Percentiles rank a stretch among this genome's conserved stretches.
Evolutionary conservation across 2,329 filamentous ascomycete species (phyloP).

Genomic region (Tolypocladium tundrense): DNA sequence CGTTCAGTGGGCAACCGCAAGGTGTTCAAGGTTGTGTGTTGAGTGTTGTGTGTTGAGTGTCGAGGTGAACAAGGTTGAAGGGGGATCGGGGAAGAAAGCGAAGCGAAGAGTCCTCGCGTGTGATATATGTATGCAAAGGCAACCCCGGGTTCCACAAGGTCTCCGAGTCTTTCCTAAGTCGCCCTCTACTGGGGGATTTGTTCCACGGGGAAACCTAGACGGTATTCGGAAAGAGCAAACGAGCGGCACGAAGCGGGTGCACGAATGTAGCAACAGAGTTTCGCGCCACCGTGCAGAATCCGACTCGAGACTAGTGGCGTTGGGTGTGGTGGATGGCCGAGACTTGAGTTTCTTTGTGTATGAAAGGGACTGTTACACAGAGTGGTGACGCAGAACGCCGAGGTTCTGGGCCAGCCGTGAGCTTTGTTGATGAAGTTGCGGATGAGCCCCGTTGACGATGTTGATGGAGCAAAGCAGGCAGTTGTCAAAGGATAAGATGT

Average conservation of each 20-base stretch:
- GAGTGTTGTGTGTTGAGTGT: no score
- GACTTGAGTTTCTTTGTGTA: neutral
- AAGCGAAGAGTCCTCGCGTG: neutral
- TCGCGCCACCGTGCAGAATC: neutral
- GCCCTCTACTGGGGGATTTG: neutral
- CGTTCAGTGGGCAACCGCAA: neutral
- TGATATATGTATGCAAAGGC: neutral
- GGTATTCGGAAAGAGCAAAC: neutral
- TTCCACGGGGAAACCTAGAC: neutral
- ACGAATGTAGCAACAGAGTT: neutral
- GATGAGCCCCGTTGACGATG: neutral
- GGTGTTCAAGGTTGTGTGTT: neutral
- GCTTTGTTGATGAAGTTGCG: neutral
- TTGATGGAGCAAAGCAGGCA: neutral
- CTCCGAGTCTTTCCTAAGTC: neutral
- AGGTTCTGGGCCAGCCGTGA: neutral
- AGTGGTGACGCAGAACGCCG: neutral
- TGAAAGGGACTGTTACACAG: neutral
- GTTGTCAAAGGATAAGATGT: neutral
- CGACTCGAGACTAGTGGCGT: neutral
- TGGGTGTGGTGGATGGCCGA: neutral
- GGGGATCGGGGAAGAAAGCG: neutral
- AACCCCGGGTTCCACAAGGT: neutral
- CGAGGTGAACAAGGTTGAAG: neutral
- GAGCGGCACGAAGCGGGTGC: neutral